These are phyloP conservation scores for Kwoniella sp. DNA, from an alignment of 768 basidiomycete genomes.

Conservation along the genomic window DNA sequence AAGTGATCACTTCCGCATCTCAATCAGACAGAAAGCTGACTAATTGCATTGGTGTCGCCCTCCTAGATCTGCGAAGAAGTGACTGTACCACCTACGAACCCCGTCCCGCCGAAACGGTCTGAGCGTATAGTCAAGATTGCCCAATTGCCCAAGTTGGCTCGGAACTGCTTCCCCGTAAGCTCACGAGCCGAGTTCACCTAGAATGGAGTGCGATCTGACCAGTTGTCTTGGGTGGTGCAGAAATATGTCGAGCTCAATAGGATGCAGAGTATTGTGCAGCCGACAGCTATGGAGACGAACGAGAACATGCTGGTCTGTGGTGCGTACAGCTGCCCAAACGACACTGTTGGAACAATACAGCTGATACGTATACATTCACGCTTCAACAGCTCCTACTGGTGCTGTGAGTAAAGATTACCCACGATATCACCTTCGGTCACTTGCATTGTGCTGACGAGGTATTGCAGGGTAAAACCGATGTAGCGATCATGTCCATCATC, in stretches of 20 bases:
- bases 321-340: slow-evolving; percentile 54
- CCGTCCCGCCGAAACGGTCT: slow-evolving; percentile 69
- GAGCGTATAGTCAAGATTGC: slow-evolving; percentile 73
- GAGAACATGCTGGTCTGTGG: slow-evolving; percentile 95
- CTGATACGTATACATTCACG: neutral
- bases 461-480: slow-evolving; percentile 93
- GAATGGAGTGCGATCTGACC: neutral
- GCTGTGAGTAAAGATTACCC: slow-evolving; percentile 65
- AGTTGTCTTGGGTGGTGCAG: slow-evolving; percentile 57
- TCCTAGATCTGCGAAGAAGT: slow-evolving; percentile 84
- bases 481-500: slow-evolving; percentile 90
- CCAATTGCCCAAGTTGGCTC: slow-evolving; percentile 74
- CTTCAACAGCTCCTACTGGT: slow-evolving; percentile 82
- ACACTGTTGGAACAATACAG: no score
- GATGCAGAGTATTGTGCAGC: slow-evolving; percentile 92
- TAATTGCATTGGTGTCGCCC: neutral
- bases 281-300: slow-evolving; percentile 88
- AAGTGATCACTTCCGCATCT: slow-evolving; percentile 15
- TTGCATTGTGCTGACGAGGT: neutral
- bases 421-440: neutral
- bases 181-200: neutral
- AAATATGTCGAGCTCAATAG: slow-evolving; percentile 85
- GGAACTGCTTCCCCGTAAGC: slow-evolving; percentile 80
- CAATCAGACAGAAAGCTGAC: neutral
- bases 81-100: slow-evolving; percentile 76